Evolutionary conservation across 306 rosid species (phyloP).

Genomic region (Lathyrus aphaca): DNA sequence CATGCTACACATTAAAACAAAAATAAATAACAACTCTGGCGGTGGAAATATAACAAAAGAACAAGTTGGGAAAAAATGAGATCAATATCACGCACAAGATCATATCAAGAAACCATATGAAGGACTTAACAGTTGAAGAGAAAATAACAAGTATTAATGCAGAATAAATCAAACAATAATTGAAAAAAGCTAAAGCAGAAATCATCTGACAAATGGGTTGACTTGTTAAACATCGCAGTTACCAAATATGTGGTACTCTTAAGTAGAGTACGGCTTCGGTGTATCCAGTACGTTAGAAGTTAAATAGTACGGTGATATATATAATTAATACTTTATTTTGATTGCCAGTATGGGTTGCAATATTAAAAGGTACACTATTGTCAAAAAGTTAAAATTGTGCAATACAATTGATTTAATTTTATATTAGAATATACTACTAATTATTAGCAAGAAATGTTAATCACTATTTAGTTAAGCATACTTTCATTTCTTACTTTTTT

Average conservation of each 20-base stretch:
- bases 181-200: background rate
- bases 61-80: background rate
- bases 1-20: constrained; percentile 65
- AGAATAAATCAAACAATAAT: constrained; percentile 8
- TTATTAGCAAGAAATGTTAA: background rate
- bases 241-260: background rate
- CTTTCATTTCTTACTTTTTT: background rate
- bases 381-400: background rate
- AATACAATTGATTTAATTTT: background rate
- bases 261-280: background rate
- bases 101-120: background rate
- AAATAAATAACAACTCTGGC: constrained; percentile 27
- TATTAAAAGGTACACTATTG: background rate
- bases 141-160: constrained; percentile 1
- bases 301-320: background rate
- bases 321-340: background rate
- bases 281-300: background rate
- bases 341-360: background rate
- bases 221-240: background rate
- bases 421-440: background rate
- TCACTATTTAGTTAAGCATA: background rate
- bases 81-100: constrained; percentile 8
- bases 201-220: background rate
- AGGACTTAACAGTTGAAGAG: background rate
- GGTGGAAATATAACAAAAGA: background rate